Percentiles rank a stretch among this genome's conserved stretches.
Evolutionary conservation across 1,139 yeast species (phyloP).

Genomic region (Hanseniaspora uvarum): DNA sequence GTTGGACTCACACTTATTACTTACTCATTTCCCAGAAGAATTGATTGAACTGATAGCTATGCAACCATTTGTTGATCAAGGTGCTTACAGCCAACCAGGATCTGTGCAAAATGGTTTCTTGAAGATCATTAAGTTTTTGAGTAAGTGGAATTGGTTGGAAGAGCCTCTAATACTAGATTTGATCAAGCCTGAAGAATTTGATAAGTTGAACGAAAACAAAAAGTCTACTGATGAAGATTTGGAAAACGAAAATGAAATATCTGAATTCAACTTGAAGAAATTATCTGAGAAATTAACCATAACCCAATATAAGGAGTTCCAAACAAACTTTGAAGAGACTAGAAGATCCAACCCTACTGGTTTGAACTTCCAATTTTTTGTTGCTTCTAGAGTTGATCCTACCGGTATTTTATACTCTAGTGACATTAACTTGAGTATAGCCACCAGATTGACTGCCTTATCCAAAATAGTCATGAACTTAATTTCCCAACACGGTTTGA

Average conservation of each 20-base stretch:
- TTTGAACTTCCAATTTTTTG: slow-evolving; percentile 64
- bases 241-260: slow-evolving; percentile 21
- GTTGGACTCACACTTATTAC: slow-evolving; percentile 64
- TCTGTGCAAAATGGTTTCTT: slow-evolving; percentile 73
- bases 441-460: slow-evolving; percentile 77
- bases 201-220: slow-evolving; percentile 40
- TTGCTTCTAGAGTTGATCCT: slow-evolving; percentile 71
- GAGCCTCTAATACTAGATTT: slow-evolving; percentile 72
- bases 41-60: slow-evolving; percentile 71
- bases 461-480: slow-evolving; percentile 63
- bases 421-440: slow-evolving; percentile 61
- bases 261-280: slow-evolving; percentile 28
- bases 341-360: slow-evolving; percentile 76
- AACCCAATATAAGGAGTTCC: slow-evolving; percentile 52
- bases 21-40: slow-evolving; percentile 65
- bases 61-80: slow-evolving; percentile 76
- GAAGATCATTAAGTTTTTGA: slow-evolving; percentile 57
- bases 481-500: slow-evolving; percentile 39
- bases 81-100: slow-evolving; percentile 71
- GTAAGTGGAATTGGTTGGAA: slow-evolving; percentile 91
- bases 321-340: slow-evolving; percentile 51
- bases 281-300: slow-evolving; percentile 57
- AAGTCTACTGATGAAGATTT: slow-evolving; percentile 31
- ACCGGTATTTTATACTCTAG: slow-evolving; percentile 79
- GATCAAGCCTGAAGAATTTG: slow-evolving; percentile 39